A percentile compares a stretch with the other conserved stretches of the same genome.
phyloP scores from a whole-genome alignment of 768 basidiomycete species.

The Xerocomellus amylosporus region DNA sequence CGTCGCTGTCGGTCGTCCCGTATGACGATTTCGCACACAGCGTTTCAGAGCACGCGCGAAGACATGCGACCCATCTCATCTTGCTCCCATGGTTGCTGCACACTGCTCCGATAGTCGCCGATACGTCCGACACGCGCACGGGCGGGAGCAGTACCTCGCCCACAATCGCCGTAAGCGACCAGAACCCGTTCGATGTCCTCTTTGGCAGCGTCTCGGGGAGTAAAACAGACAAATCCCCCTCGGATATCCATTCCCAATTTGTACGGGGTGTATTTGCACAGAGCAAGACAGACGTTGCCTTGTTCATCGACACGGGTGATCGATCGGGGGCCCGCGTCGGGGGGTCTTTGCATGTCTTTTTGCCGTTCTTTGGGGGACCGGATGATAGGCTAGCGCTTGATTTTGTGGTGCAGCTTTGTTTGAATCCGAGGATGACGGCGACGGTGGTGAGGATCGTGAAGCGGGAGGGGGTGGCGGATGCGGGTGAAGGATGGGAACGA shows the following conservation, averaged over 20 bases:
- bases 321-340: slow-evolving; percentile 20
- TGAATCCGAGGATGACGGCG: slow-evolving; percentile 62
- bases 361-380: slow-evolving; percentile 93
- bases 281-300: slow-evolving; percentile 69
- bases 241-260: slow-evolving; percentile 45
- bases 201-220: slow-evolving; percentile 38
- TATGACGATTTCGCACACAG: slow-evolving; percentile 69
- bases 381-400: slow-evolving; percentile 88
- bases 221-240: slow-evolving; percentile 23
- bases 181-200: slow-evolving; percentile 71
- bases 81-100: slow-evolving; percentile 78
- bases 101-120: slow-evolving; percentile 8
- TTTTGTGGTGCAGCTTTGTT: slow-evolving; percentile 81
- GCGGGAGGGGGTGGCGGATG: slow-evolving; percentile 33
- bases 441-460: slow-evolving; percentile 70
- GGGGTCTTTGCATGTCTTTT: slow-evolving; percentile 62
- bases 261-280: slow-evolving; percentile 77
- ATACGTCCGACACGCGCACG: background rate
- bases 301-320: slow-evolving; percentile 73
- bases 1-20: slow-evolving; percentile 71
- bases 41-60: slow-evolving; percentile 65
- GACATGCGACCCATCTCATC: slow-evolving; percentile 66
- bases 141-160: background rate
- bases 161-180: slow-evolving; percentile 15
- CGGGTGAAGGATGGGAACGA: slow-evolving; percentile 21